Evolutionary conservation across 768 basidiomycete genomes (phyloP), one percentile per base, ranked within the genome.

Genomic region (Collybia nuda): DNA sequence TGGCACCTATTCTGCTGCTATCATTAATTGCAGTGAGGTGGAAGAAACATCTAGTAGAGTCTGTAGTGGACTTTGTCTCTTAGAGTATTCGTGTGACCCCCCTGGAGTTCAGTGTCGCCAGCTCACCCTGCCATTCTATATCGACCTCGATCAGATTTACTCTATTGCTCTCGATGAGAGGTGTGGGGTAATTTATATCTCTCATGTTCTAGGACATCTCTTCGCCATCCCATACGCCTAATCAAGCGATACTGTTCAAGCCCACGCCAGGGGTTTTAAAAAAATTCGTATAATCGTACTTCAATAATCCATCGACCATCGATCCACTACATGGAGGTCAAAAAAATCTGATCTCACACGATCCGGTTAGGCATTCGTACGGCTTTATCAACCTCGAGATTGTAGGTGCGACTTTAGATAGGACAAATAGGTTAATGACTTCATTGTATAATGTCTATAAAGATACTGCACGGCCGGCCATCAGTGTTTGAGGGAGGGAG

Each of bases 381-480:
- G 24, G 75, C 75, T 7, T 75, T 74, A 56, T 77, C 67, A 7
- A 75, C 75, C 41, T 44, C 6, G 47, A 17, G 53, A 29, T 32
- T 12, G 7, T 24, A 22, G 5, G 40, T 26, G n/a, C n/a, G n/a
- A n/a, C n/a, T n/a, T n/a, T n/a, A n/a, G n/a, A n/a, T n/a, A n/a
- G n/a, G n/a, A n/a, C n/a, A n/a, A 35, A 15, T 35, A 17, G 29
- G 43, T n/a, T 19, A 41, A n/a, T 11, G 14, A 35, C 11, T 17
- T 38, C 17, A 6, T 6, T 29, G 43, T 62, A 44, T 36, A 72
- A 72, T 57, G 65, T 70, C 47, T 79, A 79, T 1, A 76, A 73
- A 19, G 77, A 73, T 14, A 77, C 75, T 48, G 77, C 74, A 51
- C 78, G 76, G 0, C 75, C 76, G 18, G 77, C 73, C n/a, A n/a